Evolutionary conservation across 768 basidiomycete genomes (phyloP), one percentile per base, ranked within the genome.

Genomic region (Russula brevipes): DNA sequence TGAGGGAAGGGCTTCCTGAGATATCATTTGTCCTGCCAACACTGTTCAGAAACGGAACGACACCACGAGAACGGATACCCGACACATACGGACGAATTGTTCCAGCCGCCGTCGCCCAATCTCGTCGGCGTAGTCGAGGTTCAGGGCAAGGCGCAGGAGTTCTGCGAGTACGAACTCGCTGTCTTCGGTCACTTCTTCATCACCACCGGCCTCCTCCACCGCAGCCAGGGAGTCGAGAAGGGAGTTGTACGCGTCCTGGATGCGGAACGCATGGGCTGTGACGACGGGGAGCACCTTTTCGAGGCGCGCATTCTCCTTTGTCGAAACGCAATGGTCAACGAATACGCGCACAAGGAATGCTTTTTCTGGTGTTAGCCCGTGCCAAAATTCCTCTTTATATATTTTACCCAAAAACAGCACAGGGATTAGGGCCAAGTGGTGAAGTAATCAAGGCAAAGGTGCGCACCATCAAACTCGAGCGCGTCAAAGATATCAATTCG

Each of bases 41-140:
- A 52, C 5, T 52, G 44, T 16, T 68, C 41, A 53, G 33, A 61
- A 51, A 30, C 42, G 49, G 11, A 59, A 53, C 33, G 7, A 30
- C 39, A 24, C 24, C 16, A 19, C 33, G 31, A n/a, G 17, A 33
- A 47, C 17, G 4, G 8, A 49, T 36, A 46, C 9, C 19, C 11
- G 5, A 10, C 17, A 85, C 89, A 73, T 65, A 89, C 93, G 85
- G 68, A 95, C 85, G 38, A 95, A 85, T 54, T 83, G 80, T 69
- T 89, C 90, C 87, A 94, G 94, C 74, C 89, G 89, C 62, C 93
- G 76, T 63, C 93, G 76, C 4, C 96, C 95, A 63, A 89, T 90
- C 73, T 97, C 94, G 75, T 98, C 96, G 0, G 86, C 83, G 69
- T 95, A 98, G 73, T 98, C 95, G 33, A 94, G 77, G 64, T 88